Evolutionary conservation across 129 eudicot species (phyloP), one percentile per base, ranked within the genome.

Genomic region (Apium graveolens): DNA sequence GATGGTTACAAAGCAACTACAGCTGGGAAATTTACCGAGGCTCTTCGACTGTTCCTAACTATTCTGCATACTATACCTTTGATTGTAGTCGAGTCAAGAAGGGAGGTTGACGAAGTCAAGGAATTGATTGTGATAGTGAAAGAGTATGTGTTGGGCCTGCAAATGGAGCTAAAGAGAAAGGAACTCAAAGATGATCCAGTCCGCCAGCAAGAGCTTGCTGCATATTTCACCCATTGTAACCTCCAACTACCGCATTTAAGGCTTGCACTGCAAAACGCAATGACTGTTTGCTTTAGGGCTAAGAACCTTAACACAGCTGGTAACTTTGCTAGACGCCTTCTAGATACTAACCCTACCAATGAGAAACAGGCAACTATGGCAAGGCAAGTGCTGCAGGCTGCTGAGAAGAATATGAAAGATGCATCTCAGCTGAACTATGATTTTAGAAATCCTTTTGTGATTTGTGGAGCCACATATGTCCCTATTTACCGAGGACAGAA

Each of bases 381-480:
- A 21, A 63, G 81, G 16, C 81, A 70, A 49, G 81, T 79, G 11
- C 38, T 79, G n/a, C 81, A 79, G 76, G 81, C 81, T 44, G 81
- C 81, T 8, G 81, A 79, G 70, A 79, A 27, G 77, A 79, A 49
- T 66, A 68, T 79, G 81, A 79, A 21, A 32, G 81, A 79, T 49
- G 48, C 13, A 13, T 45, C 81, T 16, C 37, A 79, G 81, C 81
- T 79, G 51, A 79, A 79, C 26, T 79, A 79, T 16, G 81, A 79
- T 27, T 79, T 79, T 42, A 79, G 81, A 79, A 79, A 79, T 73
- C 81, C 81, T 5, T 79, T 79, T 34, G 81, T 79, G 77, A 49
- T 79, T 48, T 79, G 81, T 69, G 81, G 81, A 7, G 81, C 77
- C 2, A 79, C 81, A 10, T 79, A 79, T 49, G 81, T 79, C 5